A percentile compares a stretch with the other conserved stretches of the same genome.
These are phyloP conservation scores for Oryza rufipogon DNA, from an alignment of 176 grass and related monocot genomes.

Conservation along the genomic window DNA sequence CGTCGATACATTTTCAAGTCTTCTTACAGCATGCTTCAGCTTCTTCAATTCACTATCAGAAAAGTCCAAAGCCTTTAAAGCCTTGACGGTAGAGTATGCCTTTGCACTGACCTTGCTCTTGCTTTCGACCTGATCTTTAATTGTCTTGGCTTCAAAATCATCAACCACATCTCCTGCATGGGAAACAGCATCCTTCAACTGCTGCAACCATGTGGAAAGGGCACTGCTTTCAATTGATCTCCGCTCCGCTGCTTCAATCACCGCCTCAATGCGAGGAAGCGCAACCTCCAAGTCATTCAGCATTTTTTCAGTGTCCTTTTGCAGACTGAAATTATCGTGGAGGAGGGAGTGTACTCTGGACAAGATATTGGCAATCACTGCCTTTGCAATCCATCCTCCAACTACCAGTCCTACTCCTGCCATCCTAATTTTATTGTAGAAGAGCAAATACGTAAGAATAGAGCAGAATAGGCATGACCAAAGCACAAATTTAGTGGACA, in stretches of 20 bases:
- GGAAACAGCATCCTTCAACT: conserved; percentile 3
- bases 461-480: neutral
- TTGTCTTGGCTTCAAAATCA: neutral
- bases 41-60: neutral
- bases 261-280: conserved; percentile 6
- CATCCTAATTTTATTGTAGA: neutral
- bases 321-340: neutral
- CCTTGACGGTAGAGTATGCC: too few species aligned
- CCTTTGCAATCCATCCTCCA: neutral
- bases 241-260: conserved; percentile 17
- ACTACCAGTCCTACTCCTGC: neutral
- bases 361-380: neutral
- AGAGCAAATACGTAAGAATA: neutral
- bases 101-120: neutral
- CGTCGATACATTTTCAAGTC: neutral
- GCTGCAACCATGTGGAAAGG: conserved; percentile 4
- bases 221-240: neutral
- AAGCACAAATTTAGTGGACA: neutral
- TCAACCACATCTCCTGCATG: conserved; percentile 1
- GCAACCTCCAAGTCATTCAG: neutral
- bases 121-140: neutral
- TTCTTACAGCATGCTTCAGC: neutral
- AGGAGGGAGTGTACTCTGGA: neutral
- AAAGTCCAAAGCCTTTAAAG: too few species aligned
- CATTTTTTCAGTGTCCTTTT: conserved; percentile 1